Base-by-base conservation (phyloP, 2,329 filamentous ascomycete species). In the Calonectria naviculata region DNA sequence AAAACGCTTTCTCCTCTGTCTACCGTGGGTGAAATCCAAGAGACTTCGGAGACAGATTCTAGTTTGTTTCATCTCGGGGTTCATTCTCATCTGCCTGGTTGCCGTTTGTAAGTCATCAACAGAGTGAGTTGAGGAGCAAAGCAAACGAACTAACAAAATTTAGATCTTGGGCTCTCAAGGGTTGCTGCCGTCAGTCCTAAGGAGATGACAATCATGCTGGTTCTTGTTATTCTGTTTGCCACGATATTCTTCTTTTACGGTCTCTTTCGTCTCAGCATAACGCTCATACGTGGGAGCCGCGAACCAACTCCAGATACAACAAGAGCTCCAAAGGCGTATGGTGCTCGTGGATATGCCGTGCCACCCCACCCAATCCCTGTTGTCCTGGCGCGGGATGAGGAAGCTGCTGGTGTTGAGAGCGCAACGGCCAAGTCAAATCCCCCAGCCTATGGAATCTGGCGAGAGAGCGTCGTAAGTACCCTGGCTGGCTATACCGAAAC, bases 391-490 rank as follows among this genome's bases (percentile, higher is more conserved):
- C 88, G 90, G 46, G 94, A 97, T 78, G 93, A 95, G 78, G 94
- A 95, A 78, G 89, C 90, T 21, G 88, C 85, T 2, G 89, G 88
- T 4, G 81, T 87, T 65, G 87, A 89, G 68, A 89, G 86, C 62
- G 88, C 90, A 70, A 84, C 88, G 0, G 84, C 85, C 47, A 91
- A 91, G 76, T 74, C 87, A 24, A 90, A 91, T 10, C 95, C 95
- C 5, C 95, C 95, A 0, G 94, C 94, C 2, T 98, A 98, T 80
- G 95, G 95, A 0, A 85, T 95, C 1, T 97, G 94, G 94, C 88
- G 94, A 64, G 92, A 92, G 81, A 96, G 93, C 78, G 94, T 97
- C 83, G 92, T 94, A 88, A 82, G 92, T 91, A 58, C 2, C 29
- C 24, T 13, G 49, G 3, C 19, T 21, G 5, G 47, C 17, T 31